Evolutionary conservation across 345 rosid genomes (phyloP).

Genomic region (Rubroshorea leprosula): DNA sequence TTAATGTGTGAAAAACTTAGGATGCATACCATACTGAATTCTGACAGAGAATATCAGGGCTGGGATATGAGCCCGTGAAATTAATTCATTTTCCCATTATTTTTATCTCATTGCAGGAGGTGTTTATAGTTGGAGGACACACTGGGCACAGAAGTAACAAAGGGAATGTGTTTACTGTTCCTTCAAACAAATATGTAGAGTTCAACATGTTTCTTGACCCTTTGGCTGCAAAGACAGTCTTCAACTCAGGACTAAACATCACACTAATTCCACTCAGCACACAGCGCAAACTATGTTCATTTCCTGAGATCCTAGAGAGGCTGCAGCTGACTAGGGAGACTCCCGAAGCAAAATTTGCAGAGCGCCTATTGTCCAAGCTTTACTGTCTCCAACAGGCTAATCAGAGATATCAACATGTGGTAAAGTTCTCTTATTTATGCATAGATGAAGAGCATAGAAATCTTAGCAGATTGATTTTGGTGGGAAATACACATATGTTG

Average conservation of each 20-base stretch:
- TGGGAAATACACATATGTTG: too few relatives aligned
- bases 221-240: slow-evolving; percentile 63
- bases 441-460: too few relatives aligned
- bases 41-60: too few relatives aligned
- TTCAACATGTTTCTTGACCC: slow-evolving; percentile 91
- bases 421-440: too few relatives aligned
- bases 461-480: too few relatives aligned
- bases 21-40: too few relatives aligned
- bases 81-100: too few relatives aligned
- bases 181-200: slow-evolving; percentile 55
- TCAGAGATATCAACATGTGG: slow-evolving; percentile 60
- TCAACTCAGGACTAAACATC: slow-evolving; percentile 53
- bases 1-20: background rate
- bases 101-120: slow-evolving; percentile 44
- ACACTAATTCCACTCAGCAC: slow-evolving; percentile 63
- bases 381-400: slow-evolving; percentile 39
- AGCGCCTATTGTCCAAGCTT: slow-evolving; percentile 46
- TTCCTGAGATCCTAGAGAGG: slow-evolving; percentile 28
- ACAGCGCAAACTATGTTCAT: slow-evolving; percentile 49
- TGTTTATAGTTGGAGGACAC: slow-evolving; percentile 80
- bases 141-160: slow-evolving; percentile 22
- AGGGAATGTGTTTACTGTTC: slow-evolving; percentile 52
- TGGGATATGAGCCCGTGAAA: too few relatives aligned
- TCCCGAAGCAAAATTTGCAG: slow-evolving; percentile 50
- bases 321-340: slow-evolving; percentile 34